These are phyloP conservation scores for Pyronema omphalodes DNA, from an alignment of 495 filamentous ascomycete species.

Conservation along the genomic window DNA sequence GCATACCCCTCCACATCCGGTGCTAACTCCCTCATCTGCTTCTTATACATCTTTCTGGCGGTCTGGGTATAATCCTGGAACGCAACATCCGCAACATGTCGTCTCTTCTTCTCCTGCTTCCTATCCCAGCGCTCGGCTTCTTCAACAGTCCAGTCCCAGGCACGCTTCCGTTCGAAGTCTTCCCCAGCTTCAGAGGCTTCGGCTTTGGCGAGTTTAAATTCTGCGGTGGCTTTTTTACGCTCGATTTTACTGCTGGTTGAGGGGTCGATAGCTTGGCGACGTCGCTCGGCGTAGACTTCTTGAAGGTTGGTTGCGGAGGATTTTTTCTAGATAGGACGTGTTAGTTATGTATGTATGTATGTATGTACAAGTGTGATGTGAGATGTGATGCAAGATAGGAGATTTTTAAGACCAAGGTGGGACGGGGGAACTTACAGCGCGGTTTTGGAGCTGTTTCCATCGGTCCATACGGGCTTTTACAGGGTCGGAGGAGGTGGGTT, in stretches of 20 bases:
- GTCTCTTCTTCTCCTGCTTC: slow-evolving; percentile 67
- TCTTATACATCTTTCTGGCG: slow-evolving; percentile 80
- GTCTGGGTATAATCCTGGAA: slow-evolving; percentile 83
- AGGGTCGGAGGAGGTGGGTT: slow-evolving; percentile 5
- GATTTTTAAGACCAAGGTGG: not conserved
- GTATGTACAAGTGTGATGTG: too few species aligned
- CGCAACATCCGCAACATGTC: slow-evolving; percentile 64
- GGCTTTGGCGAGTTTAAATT: slow-evolving; percentile 83
- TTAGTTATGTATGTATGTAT: too few species aligned
- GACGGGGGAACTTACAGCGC: slow-evolving; percentile 36
- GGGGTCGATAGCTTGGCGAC: slow-evolving; percentile 60
- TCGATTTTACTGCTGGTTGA: slow-evolving; percentile 48
- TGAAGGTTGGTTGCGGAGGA: slow-evolving; percentile 62
- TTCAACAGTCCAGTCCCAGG: slow-evolving; percentile 96
- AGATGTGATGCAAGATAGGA: slow-evolving; percentile 16
- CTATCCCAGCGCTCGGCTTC: slow-evolving; percentile 89
- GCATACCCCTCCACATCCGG: slow-evolving; percentile 66
- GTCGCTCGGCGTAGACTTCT: slow-evolving; percentile 65
- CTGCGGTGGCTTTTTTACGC: slow-evolving; percentile 67
- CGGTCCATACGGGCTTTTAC: slow-evolving; percentile 41
- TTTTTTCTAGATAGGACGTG: slow-evolving; percentile 36
- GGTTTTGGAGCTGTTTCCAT: slow-evolving; percentile 73
- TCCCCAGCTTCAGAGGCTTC: slow-evolving; percentile 68
- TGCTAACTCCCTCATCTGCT: slow-evolving; percentile 57
- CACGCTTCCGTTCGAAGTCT: slow-evolving; percentile 92